phyloP scores from a whole-genome alignment of 129 eudicot genomes.

The Calendula officinalis region DNA sequence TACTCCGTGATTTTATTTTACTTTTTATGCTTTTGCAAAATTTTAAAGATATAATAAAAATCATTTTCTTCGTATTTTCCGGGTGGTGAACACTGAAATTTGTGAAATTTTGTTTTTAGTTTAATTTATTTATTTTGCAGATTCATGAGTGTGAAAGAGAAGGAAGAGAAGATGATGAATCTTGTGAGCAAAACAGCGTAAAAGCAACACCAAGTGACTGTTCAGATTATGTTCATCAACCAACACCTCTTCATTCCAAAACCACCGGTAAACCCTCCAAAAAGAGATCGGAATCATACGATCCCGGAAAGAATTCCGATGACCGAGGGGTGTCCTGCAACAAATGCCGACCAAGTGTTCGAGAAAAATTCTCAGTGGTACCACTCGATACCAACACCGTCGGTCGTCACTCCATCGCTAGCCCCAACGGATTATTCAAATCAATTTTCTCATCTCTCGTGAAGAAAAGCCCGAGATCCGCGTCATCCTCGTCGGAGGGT shows the following conservation, averaged over 20 bases:
- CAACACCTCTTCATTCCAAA: slow-evolving; percentile 57
- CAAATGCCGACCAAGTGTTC: slow-evolving; percentile 78
- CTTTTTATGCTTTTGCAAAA: no score
- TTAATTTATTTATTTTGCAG: slow-evolving; percentile 32
- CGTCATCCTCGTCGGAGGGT: slow-evolving; percentile 33
- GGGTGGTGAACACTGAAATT: neutral
- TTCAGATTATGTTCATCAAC: slow-evolving; percentile 46
- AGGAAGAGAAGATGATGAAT: slow-evolving; percentile 65
- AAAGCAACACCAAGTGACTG: slow-evolving; percentile 34
- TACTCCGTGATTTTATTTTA: neutral
- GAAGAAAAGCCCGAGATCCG: slow-evolving; percentile 59
- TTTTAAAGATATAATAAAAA: neutral
- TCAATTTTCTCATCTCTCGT: slow-evolving; percentile 53
- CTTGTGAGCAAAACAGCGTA: slow-evolving; percentile 43
- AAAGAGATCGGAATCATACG: slow-evolving; percentile 36
- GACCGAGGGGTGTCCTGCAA: slow-evolving; percentile 65
- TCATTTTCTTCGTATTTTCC: neutral
- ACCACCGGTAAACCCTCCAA: slow-evolving; percentile 29
- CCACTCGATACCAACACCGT: slow-evolving; percentile 53
- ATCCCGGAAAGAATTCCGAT: slow-evolving; percentile 15
- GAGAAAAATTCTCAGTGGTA: slow-evolving; percentile 75
- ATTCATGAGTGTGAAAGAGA: slow-evolving; percentile 67
- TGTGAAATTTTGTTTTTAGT: neutral
- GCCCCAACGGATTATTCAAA: slow-evolving; percentile 75
- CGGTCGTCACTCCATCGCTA: slow-evolving; percentile 45